phyloP scores from a whole-genome alignment of 2,329 filamentous ascomycete species.

The Chaetomium strumarium region DNA sequence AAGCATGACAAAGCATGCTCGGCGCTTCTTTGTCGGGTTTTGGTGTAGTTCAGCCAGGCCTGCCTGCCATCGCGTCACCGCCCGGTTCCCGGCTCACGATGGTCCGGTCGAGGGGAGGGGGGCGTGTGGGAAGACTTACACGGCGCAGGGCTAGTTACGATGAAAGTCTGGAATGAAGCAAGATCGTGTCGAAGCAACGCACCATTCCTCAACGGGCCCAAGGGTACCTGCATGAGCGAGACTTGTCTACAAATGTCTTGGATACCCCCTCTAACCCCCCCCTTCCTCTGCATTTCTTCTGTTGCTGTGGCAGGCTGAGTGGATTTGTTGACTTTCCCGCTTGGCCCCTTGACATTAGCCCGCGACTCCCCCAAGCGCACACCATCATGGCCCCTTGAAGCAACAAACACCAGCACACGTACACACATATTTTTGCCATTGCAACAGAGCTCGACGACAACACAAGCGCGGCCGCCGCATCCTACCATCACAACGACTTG shows the following conservation, averaged over 20 bases:
- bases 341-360: constrained; percentile 9
- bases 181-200: constrained; percentile 11
- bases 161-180: constrained; percentile 16
- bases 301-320: constrained; percentile 22
- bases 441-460: constrained; percentile 1
- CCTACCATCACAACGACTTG: constrained; percentile 2
- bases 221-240: constrained; percentile 11
- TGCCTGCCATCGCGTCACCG: constrained; percentile 6
- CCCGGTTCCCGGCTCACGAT: neutral
- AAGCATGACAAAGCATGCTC: constrained; percentile 11
- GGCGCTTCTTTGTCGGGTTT: constrained; percentile 11
- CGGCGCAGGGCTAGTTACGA: neutral
- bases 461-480: neutral
- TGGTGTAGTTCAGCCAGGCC: constrained; percentile 2
- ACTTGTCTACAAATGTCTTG: constrained; percentile 24
- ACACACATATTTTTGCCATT: neutral
- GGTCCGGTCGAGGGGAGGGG: neutral
- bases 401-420: constrained; percentile 1
- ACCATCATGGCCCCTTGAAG: constrained; percentile 11
- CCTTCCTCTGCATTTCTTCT: constrained; percentile 17
- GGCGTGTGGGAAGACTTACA: neutral
- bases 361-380: constrained; percentile 2
- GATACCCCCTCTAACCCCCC: constrained; percentile 9
- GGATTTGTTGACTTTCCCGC: constrained; percentile 23
- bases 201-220: constrained; percentile 14